These are phyloP conservation scores for Vitis hybrid DNA, from an alignment of 177 flowering plant species.

Conservation along the genomic window DNA sequence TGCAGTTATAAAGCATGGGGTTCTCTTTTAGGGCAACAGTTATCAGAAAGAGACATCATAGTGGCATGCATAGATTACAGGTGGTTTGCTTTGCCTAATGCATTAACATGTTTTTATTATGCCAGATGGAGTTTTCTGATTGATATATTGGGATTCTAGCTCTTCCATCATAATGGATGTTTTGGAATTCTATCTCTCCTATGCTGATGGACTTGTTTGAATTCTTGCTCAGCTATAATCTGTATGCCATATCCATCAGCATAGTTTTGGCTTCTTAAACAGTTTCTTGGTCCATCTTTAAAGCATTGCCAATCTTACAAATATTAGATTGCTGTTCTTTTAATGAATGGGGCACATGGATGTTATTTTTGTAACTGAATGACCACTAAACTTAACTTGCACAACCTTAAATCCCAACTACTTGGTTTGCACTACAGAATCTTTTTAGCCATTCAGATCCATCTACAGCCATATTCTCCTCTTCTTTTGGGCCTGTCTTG, in stretches of 20 bases:
- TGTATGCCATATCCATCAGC: not conserved
- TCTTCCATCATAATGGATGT: no score
- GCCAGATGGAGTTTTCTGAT: no score
- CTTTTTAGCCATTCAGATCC: constrained; percentile 2
- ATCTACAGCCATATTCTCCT: not conserved
- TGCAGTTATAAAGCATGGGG: constrained; percentile 98
- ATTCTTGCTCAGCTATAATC: not conserved
- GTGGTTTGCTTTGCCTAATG: constrained; percentile 29
- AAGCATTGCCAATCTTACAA: no score
- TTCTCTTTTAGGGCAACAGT: constrained; percentile 73
- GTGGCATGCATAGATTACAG: constrained; percentile 99
- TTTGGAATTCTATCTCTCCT: no score
- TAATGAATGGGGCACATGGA: not conserved
- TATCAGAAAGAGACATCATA: constrained; percentile 82
- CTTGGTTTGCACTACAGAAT: not conserved
- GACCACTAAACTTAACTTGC: not conserved
- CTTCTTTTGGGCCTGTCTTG: not conserved
- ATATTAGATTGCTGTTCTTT: not conserved
- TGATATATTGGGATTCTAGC: no score
- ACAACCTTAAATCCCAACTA: not conserved
- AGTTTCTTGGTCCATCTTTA: not conserved
- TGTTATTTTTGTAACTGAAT: not conserved
- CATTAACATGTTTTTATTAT: not conserved
- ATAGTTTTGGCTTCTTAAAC: not conserved
- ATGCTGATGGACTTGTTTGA: not conserved